Evolutionary conservation across 257 asterid genomes (phyloP).

Genomic region (Penstemon eatonii): DNA sequence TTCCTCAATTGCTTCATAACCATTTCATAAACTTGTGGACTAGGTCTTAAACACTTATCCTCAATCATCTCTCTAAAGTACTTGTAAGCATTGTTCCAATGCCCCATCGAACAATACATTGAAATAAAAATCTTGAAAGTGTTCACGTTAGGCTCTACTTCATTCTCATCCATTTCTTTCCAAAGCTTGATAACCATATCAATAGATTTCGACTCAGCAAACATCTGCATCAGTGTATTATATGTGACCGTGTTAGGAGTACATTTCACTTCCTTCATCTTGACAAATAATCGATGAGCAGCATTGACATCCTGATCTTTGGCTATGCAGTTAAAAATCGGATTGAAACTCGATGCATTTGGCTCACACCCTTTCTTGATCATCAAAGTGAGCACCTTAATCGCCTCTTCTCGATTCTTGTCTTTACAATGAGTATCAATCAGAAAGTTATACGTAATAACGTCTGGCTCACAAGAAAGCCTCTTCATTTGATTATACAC

Average conservation of each 20-base stretch:
- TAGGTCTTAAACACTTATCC: conserved; percentile 71
- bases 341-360: conserved; percentile 64
- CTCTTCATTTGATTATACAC: conserved; percentile 88
- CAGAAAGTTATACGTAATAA: conserved; percentile 75
- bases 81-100: conserved; percentile 81
- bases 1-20: conserved; percentile 73
- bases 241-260: conserved; percentile 69
- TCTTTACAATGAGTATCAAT: conserved; percentile 79
- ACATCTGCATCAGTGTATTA: conserved; percentile 87
- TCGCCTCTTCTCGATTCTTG: conserved; percentile 70
- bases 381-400: conserved; percentile 70
- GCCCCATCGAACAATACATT: conserved; percentile 81
- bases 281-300: conserved; percentile 66
- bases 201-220: conserved; percentile 62
- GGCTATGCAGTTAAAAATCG: conserved; percentile 73
- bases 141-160: conserved; percentile 79
- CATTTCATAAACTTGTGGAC: conserved; percentile 58
- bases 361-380: conserved; percentile 64
- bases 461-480: conserved; percentile 68
- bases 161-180: conserved; percentile 76
- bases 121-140: conserved; percentile 67
- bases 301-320: conserved; percentile 70
- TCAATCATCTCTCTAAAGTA: conserved; percentile 78
- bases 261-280: conserved; percentile 73
- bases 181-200: conserved; percentile 89